Conservation (phyloP, 345 rosid genomes). For the Euphorbia pulcherrima region DNA sequence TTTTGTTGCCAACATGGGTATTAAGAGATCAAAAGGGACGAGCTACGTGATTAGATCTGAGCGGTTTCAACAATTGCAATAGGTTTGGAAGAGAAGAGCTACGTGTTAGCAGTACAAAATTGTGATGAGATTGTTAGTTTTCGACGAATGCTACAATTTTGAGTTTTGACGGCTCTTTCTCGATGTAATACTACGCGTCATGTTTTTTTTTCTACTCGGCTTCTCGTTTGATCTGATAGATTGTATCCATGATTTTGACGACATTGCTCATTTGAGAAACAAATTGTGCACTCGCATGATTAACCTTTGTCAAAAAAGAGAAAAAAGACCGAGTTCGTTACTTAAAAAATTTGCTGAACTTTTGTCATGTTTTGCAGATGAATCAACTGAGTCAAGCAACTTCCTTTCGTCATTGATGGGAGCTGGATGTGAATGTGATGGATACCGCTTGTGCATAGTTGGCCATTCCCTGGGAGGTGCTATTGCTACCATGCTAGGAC, state of each 20-base stretch:
- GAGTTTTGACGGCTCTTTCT: too few species aligned
- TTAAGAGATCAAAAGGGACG: too few species aligned
- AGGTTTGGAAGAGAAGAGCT: too few species aligned
- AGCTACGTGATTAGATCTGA: too few species aligned
- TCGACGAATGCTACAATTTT: too few species aligned
- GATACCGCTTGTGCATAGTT: slow-evolving; percentile 62
- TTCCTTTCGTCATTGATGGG: slow-evolving; percentile 77
- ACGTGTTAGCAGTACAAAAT: too few species aligned
- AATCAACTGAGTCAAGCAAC: slow-evolving; percentile 45
- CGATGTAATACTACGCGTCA: not conserved
- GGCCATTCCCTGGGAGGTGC: slow-evolving; percentile 97
- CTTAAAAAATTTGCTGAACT: slow-evolving; percentile 4
- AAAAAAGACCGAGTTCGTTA: not conserved
- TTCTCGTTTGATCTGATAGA: not conserved
- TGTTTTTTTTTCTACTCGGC: not conserved
- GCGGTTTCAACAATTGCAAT: too few species aligned
- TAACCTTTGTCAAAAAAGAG: not conserved
- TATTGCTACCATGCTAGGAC: slow-evolving; percentile 74
- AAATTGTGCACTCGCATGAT: not conserved
- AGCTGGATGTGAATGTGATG: slow-evolving; percentile 84
- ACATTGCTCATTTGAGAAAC: not conserved
- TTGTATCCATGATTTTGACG: not conserved
- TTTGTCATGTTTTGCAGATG: slow-evolving; percentile 19
- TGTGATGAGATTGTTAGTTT: too few species aligned
- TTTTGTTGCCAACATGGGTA: too few species aligned